Percentiles rank a stretch among this genome's conserved stretches.
These are phyloP conservation scores for Phlebopus sp. DNA, from an alignment of 1,284 basidiomycete genomes.

Conservation along the genomic window DNA sequence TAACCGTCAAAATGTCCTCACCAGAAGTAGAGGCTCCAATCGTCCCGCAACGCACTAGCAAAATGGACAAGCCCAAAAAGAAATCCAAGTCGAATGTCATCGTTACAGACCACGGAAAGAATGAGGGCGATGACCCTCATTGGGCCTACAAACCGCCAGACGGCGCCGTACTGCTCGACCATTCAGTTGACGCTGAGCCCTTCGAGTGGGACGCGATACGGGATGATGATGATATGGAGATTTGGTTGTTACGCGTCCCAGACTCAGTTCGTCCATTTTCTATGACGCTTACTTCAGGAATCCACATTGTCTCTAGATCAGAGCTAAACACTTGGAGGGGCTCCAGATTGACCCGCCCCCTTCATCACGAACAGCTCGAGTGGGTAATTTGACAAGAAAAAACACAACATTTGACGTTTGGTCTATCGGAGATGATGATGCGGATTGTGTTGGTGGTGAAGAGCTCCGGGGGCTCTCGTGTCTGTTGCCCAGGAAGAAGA, in stretches of 20 bases:
- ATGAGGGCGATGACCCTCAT: constrained; percentile 51
- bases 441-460: constrained; percentile 49
- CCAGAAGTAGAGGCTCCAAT: constrained; percentile 17
- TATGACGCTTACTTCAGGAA: constrained; percentile 3
- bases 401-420: constrained; percentile 59
- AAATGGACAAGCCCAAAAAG: constrained; percentile 7
- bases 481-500: constrained; percentile 59
- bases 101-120: constrained; percentile 30
- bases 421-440: constrained; percentile 48
- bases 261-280: constrained; percentile 48
- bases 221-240: constrained; percentile 57
- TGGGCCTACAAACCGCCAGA: constrained; percentile 57
- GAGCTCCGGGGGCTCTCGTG: constrained; percentile 60
- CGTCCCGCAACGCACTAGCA: constrained; percentile 1
- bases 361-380: constrained; percentile 33
- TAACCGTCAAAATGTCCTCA: constrained; percentile 19
- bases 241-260: constrained; percentile 70
- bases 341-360: constrained; percentile 44
- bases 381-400: constrained; percentile 54
- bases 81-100: constrained; percentile 6
- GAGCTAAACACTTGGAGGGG: constrained; percentile 57
- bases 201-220: constrained; percentile 69
- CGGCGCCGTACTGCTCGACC: constrained; percentile 44
- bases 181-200: constrained; percentile 37
- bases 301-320: constrained; percentile 44